Evolutionary conservation across 1,284 basidiomycete genomes (phyloP).

Genomic region (Leccinum pallidistipes): DNA sequence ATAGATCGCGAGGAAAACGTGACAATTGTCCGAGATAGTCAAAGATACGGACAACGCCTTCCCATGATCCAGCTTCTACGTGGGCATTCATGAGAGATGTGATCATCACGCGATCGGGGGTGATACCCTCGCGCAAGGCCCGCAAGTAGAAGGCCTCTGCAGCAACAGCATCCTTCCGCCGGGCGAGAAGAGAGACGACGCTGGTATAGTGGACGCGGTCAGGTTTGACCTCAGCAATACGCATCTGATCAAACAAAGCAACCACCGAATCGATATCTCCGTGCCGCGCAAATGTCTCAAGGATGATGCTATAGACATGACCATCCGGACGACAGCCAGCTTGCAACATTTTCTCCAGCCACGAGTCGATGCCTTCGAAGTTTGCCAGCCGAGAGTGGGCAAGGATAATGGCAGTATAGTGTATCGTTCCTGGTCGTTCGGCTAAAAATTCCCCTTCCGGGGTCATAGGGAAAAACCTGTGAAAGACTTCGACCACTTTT

Average conservation of each 20-base stretch:
- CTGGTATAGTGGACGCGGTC: conserved; percentile 63
- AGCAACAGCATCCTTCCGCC: conserved; percentile 62
- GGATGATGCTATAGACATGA: conserved; percentile 59
- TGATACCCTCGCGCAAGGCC: conserved; percentile 60
- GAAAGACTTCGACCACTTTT: conserved; percentile 52
- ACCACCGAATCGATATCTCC: conserved; percentile 60
- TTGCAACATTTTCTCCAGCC: conserved; percentile 56
- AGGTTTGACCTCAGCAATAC: conserved; percentile 47
- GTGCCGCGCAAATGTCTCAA: conserved; percentile 58
- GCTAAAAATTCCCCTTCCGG: conserved; percentile 25
- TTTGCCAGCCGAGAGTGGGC: conserved; percentile 54
- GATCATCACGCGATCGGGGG: conserved; percentile 65
- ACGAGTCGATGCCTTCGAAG: conserved; percentile 51
- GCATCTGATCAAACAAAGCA: conserved; percentile 65
- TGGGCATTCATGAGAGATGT: conserved; percentile 82
- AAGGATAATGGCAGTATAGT: conserved; percentile 59
- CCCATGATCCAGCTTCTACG: conserved; percentile 82
- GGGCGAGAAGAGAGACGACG: conserved; percentile 69
- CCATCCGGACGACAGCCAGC: conserved; percentile 53
- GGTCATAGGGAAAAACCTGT: conserved; percentile 48
- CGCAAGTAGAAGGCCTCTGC: conserved; percentile 70
- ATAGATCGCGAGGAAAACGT: conserved; percentile 40
- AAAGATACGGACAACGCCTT: conserved; percentile 70
- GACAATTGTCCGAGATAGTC: conserved; percentile 58
- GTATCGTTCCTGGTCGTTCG: conserved; percentile 44